Conservation (phyloP, 257 asterid species). For the Nicotiana attenuata region DNA sequence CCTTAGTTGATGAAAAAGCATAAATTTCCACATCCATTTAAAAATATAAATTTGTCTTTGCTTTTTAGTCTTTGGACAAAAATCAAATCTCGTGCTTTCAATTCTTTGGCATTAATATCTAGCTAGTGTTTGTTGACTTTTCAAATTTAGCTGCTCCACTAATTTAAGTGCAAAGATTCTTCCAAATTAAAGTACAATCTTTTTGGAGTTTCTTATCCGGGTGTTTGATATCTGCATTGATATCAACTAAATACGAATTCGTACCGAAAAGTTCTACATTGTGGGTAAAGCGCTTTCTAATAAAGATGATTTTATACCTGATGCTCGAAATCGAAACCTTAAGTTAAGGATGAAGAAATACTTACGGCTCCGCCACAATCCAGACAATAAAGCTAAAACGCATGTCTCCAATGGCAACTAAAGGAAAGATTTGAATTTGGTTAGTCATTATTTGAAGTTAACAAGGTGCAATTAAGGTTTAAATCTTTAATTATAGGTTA, state of each 20-base stretch:
- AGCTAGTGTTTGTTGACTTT: background rate
- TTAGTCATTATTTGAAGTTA: background rate
- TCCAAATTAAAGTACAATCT: background rate
- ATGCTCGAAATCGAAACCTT: too few relatives aligned
- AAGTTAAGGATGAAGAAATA: too few relatives aligned
- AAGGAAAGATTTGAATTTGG: background rate
- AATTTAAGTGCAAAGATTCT: background rate
- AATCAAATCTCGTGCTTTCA: background rate
- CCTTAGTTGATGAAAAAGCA: background rate
- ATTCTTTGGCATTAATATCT: background rate
- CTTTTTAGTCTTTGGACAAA: background rate
- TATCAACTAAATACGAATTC: too few relatives aligned
- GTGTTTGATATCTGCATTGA: too few relatives aligned
- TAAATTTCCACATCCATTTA: background rate
- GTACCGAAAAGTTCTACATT: fast-evolving
- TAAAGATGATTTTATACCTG: fast-evolving
- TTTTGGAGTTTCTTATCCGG: too few relatives aligned
- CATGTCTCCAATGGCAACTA: background rate
- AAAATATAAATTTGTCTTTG: background rate
- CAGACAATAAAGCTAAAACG: too few relatives aligned
- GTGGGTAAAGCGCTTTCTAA: too few relatives aligned
- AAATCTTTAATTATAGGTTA: background rate
- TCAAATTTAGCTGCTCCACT: background rate
- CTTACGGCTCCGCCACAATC: background rate
- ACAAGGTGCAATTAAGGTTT: background rate